phyloP scores from a whole-genome alignment of 2,329 filamentous ascomycete genomes.

The Epichloe sibirici region DNA sequence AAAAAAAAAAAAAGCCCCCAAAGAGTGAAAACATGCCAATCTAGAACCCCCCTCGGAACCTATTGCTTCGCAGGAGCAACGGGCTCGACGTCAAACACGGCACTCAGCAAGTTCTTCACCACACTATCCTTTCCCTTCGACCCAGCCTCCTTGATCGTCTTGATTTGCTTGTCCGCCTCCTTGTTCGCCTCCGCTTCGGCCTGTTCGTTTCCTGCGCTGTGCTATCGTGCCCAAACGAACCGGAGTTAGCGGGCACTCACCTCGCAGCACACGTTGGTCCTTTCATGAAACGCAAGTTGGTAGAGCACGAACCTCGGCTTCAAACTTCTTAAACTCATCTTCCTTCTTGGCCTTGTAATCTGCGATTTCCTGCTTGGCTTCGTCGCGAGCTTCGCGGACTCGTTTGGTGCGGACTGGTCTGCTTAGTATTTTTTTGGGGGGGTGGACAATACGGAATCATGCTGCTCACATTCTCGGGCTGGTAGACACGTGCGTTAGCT shows the following conservation, averaged over 20 bases:
- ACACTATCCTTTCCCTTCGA: conserved; percentile 70
- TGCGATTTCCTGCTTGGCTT: conserved; percentile 96
- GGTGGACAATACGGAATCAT: background rate
- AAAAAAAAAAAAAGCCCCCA: background rate
- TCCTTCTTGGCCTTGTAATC: conserved; percentile 85
- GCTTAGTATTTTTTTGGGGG: background rate
- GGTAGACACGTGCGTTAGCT: background rate
- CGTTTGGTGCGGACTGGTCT: conserved; percentile 67
- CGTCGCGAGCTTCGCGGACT: conserved; percentile 89
- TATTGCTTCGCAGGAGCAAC: conserved; percentile 31
- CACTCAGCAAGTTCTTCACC: conserved; percentile 68
- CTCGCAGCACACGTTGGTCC: too few species aligned
- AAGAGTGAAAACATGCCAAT: background rate
- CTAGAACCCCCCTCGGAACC: background rate
- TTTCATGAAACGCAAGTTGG: background rate
- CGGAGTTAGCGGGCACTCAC: background rate
- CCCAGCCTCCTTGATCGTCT: conserved; percentile 70
- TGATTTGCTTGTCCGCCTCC: conserved; percentile 66
- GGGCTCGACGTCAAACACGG: conserved; percentile 76
- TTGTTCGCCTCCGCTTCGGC: conserved; percentile 71
- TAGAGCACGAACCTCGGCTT: conserved; percentile 45
- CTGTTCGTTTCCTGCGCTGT: conserved; percentile 76
- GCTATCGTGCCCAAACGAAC: conserved; percentile 38
- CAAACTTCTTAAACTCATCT: conserved; percentile 87
- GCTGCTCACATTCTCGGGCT: conserved; percentile 76